phyloP scores from a whole-genome alignment of 2,329 filamentous ascomycete genomes.

The Fusarium sp. region DNA sequence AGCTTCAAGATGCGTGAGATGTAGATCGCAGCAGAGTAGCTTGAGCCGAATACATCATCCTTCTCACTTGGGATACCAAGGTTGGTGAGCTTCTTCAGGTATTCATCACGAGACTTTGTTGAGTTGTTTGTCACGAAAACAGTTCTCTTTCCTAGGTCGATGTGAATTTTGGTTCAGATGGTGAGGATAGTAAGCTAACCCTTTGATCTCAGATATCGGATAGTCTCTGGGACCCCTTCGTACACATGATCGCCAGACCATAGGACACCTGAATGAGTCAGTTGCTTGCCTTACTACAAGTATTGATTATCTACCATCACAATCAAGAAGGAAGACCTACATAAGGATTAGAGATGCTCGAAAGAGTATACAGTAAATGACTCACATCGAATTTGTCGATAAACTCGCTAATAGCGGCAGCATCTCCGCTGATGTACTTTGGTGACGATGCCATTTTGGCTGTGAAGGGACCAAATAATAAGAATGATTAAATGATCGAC shows the following conservation, averaged over 20 bases:
- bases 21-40: conserved; percentile 96
- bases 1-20: conserved; percentile 92
- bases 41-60: conserved; percentile 95
- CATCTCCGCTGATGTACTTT: conserved; percentile 84
- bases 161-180: conserved; percentile 17
- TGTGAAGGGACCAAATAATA: background rate
- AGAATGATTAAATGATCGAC: conserved; percentile 2
- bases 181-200: conserved; percentile 61
- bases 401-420: conserved; percentile 81
- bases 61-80: conserved; percentile 83
- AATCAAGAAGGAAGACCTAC: conserved; percentile 94
- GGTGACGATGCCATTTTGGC: conserved; percentile 51
- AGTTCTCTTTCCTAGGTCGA: conserved; percentile 79
- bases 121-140: conserved; percentile 99
- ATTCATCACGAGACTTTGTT: conserved; percentile 93
- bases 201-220: conserved; percentile 84
- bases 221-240: conserved; percentile 84
- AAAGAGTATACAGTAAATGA: conserved; percentile 43
- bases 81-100: conserved; percentile 87
- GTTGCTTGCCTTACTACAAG: background rate
- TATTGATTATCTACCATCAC: conserved; percentile 78
- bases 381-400: conserved; percentile 92
- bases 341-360: conserved; percentile 1
- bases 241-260: conserved; percentile 97
- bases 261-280: conserved; percentile 77